Base-by-base conservation (phyloP, 345 rosid genomes). In the Moricandia moricandioides region DNA sequence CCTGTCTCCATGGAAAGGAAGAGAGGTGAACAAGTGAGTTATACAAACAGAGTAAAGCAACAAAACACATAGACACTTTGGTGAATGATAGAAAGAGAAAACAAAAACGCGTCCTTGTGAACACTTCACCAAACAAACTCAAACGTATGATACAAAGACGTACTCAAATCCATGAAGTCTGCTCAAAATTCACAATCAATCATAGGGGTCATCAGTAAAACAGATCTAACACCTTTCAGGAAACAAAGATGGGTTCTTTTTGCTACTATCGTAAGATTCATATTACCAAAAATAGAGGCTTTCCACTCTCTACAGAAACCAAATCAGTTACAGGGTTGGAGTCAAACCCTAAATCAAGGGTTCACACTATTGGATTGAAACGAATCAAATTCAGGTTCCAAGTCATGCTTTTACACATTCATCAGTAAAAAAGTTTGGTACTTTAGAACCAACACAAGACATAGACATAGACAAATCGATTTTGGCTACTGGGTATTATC, bases 1-100 rank as follows among this genome's bases (percentile, higher is more conserved):
- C 70, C 80, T 76, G 75, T 63, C 37, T 30, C 69, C 57, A 62
- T n/a, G 29, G 31, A 69, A 75, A 61, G 2, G 33, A 30, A 43
- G 54, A 43, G 37, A 70, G 47, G 52, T 47, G 43, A 18, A 69
- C 56, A 62, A 62, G 62, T 62, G 43, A 69, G 65, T 24, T 60
- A 67, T 21, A 21, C 40, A 7, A 51, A 37, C 26, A 67, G 79
- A 68, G 47, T 37, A 51, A 75, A 59, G 35, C 8, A 55, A 40
- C 47, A 17, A 55, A 65, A 17, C 1, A 65, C 71, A 21, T 21
- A 74, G 13, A 65, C 3, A 30, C 63, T 17, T 7, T 62, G 70
- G 65, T 64, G 56, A 54, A 18, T 64, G 3, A 18, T 18, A 12
- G 7, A 45, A 21, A 27, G 9, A 8, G 9, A n/a, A 37, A 17